Percentiles rank a stretch among this genome's conserved stretches.
These are phyloP conservation scores for Chlorella ohadii DNA, from an alignment of 139 green algal species.

Conservation along the genomic window DNA sequence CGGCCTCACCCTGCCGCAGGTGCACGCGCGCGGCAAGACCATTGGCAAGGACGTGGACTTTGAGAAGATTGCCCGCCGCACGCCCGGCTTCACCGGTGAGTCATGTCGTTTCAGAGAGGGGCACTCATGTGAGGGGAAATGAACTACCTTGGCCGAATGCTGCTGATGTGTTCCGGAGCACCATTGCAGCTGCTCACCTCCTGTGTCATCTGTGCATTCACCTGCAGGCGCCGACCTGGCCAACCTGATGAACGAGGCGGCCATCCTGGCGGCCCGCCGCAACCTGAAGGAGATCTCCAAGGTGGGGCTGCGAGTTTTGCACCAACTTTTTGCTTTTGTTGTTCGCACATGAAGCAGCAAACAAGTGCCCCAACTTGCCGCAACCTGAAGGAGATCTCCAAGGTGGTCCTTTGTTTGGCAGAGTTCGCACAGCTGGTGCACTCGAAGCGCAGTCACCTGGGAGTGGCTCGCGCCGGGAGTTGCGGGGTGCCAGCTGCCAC, in stretches of 20 bases:
- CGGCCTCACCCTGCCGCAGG: constrained; percentile 56
- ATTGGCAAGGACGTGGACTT: constrained; percentile 97
- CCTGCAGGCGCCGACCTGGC: constrained; percentile 94
- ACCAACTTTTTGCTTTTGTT: too few relatives aligned
- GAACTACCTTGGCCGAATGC: too few relatives aligned
- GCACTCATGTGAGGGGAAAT: too few relatives aligned
- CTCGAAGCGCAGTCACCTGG: too few relatives aligned
- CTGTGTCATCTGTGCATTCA: background rate
- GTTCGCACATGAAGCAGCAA: too few relatives aligned
- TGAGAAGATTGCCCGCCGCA: constrained; percentile 96
- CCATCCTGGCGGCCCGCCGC: constrained; percentile 96
- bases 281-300: constrained; percentile 98
- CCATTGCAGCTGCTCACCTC: too few relatives aligned
- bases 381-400: constrained; percentile 97
- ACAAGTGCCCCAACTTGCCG: too few relatives aligned
- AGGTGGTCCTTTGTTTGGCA: too few relatives aligned
- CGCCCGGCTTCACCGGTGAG: constrained; percentile 79
- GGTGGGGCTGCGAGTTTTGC: constrained; percentile 16
- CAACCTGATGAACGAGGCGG: constrained; percentile 99
- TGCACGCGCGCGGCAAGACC: constrained; percentile 96
- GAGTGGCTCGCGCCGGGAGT: too few relatives aligned
- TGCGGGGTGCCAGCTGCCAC: too few relatives aligned
- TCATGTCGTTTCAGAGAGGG: background rate
- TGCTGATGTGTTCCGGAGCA: too few relatives aligned
- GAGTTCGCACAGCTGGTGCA: too few relatives aligned